Conservation (phyloP, 805 yeast genomes). For the Cyberlindnera amylophila region DNA sequence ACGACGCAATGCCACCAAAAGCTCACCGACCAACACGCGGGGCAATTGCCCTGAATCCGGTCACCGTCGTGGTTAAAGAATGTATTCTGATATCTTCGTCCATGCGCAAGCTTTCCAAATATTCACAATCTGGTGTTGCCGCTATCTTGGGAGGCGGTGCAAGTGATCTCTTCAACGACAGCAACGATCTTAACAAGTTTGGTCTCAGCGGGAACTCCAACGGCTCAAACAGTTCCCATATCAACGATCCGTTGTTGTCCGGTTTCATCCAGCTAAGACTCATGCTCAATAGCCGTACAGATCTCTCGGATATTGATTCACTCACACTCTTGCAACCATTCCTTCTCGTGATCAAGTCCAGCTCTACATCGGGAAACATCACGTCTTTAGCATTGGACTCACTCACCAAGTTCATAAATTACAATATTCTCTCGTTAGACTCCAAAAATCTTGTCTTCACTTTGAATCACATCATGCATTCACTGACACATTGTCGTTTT, state of each 20-base stretch:
- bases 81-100: conserved; percentile 83
- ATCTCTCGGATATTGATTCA: conserved; percentile 58
- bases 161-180: conserved; percentile 45
- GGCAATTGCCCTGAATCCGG: conserved; percentile 57
- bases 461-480: conserved; percentile 54
- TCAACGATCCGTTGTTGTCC: conserved; percentile 61
- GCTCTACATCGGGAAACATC: conserved; percentile 80
- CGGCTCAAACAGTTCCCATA: conserved; percentile 23
- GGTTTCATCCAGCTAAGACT: conserved; percentile 78
- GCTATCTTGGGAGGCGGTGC: conserved; percentile 70
- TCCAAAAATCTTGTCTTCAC: conserved; percentile 56
- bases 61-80: conserved; percentile 82
- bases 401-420: conserved; percentile 65
- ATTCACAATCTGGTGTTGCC: conserved; percentile 77
- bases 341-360: conserved; percentile 73
- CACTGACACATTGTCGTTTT: conserved; percentile 90
- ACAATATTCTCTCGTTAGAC: conserved; percentile 54
- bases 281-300: conserved; percentile 54
- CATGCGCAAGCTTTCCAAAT: conserved; percentile 81
- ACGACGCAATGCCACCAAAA: conserved; percentile 3
- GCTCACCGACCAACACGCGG: conserved; percentile 5
- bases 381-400: conserved; percentile 80
- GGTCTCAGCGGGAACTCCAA: conserved; percentile 17
- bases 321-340: conserved; percentile 83
- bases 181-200: conserved; percentile 34